Evolutionary conservation across 75 land plant species (phyloP), one percentile per base, ranked within the genome.

Genomic region (Sequoiadendron giganteum): DNA sequence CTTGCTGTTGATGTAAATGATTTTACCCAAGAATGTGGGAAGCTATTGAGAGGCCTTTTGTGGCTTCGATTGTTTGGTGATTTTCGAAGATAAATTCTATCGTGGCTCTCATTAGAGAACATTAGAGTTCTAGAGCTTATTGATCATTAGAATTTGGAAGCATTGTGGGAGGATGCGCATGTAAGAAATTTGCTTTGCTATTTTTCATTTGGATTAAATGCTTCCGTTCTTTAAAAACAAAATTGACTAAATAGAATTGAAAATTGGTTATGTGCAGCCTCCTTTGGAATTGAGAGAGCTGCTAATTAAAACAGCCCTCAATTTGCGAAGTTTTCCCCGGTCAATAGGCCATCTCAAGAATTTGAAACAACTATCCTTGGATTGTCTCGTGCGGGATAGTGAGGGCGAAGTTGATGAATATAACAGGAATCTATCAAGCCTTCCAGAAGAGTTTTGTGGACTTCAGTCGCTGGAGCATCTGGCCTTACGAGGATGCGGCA

Each of bases 361-460:
- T 16, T 16, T 80, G n/a, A 43, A 80, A 80, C 5, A 43, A 39
- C 25, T 80, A 40, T 19, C 5, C 25, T 58, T 55, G 19, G 25
- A 39, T 38, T 15, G 42, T 45, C 5, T 3, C 6, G 3, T 3
- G 47, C 5, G 3, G 47, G 47, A 45, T 45, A 2, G 42, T 40
- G 1, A 40, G 2, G 42, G 42, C 2, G 42, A 40, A 40, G 42
- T 40, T 48, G 49, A 48, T 0, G 9, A 8, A 8, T 48, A 0
- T 48, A 7, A 9, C 1, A 7, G 6, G 7, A 9, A 1, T 7
- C 16, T 40, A 18, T 19, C 8, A 11, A 72, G 75, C 21, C 47
- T 80, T 30, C 83, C 83, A 42, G 83, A 80, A 40, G 83, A 80
- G 21, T 79, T 79, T 79, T 43, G 83, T 80, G 25, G 5, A 15